Conservation (phyloP, 208 protist genomes). For the Phytomonas sp. region DNA sequence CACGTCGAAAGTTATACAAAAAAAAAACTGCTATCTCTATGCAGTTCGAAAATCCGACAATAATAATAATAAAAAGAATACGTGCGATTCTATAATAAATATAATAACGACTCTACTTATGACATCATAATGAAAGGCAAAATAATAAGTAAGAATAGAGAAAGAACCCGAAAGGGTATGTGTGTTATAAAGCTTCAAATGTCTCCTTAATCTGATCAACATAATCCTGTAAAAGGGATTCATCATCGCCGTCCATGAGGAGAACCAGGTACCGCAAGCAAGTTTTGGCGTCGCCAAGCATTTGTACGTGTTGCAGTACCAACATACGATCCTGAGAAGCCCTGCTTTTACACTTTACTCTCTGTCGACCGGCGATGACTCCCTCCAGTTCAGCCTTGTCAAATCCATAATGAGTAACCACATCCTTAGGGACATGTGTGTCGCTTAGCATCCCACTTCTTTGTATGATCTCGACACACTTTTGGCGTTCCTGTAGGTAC, state of each 20-base stretch:
- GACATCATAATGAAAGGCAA: not conserved
- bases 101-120: not conserved
- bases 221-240: conserved; percentile 55
- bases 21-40: not conserved
- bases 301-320: conserved; percentile 41
- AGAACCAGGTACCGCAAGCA: conserved; percentile 63
- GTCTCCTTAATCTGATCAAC: conserved; percentile 51
- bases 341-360: not conserved
- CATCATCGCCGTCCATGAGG: conserved; percentile 45
- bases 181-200: not conserved
- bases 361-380: conserved; percentile 4
- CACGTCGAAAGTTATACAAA: not conserved
- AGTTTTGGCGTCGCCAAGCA: conserved; percentile 74
- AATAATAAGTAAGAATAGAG: not conserved
- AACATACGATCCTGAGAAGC: conserved; percentile 29
- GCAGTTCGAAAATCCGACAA: not conserved
- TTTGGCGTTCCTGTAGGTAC: conserved; percentile 48
- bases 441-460: conserved; percentile 68
- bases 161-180: not conserved
- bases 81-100: not conserved
- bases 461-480: conserved; percentile 49
- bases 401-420: conserved; percentile 55
- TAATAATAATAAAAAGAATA: not conserved
- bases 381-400: conserved; percentile 38
- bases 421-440: conserved; percentile 54